Evolutionary conservation across 495 filamentous ascomycete species (phyloP), one percentile per base, ranked within the genome.

Genomic region (Lophium mytilinum): DNA sequence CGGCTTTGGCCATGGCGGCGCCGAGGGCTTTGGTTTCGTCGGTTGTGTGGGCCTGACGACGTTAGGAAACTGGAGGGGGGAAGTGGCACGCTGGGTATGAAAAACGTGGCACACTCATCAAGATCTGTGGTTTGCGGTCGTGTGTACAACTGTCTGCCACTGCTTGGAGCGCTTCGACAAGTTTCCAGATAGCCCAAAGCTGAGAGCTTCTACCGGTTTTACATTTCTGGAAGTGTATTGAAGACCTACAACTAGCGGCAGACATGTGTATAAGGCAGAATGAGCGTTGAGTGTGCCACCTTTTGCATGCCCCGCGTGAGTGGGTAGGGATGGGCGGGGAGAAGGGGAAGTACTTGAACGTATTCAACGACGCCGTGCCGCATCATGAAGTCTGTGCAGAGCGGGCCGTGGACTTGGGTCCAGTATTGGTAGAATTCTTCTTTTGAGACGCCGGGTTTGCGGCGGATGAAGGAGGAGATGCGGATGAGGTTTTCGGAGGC

Each of bases 371-470:
- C 50, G n/a, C 57, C 57, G 40, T 48, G 48, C n/a, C 57, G 34
- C 24, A 50, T 39, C 6, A 60, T 30, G 50, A 50, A 60, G 9
- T 60, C 52, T 21, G 45, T 55, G 6, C 41, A 50, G 36, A 60
- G 52, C 12, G 57, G 57, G 18, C 57, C 57, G 52, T 60, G 57
- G 30, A 54, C 47, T 50, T 60, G 52, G 14, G 57, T 50, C 57
- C 57, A 55, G 46, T 60, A 60, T 37, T 52, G 40, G 52, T 46
- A 47, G 52, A 60, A 60, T 24, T 60, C 57, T 4, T 60, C 52
- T 45, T 60, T 50, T 17, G 46, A 58, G 4, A 52, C 48, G 30
- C 57, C 57, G 34, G 33, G 34, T 41, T 56, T 60, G 35, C 57
- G 43, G 37, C 53, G 18, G 18, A 60, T 50, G 52, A 30, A 60